Base-by-base conservation (phyloP, 371 early-diverging fungal species). In the Mucor plumbeus region DNA sequence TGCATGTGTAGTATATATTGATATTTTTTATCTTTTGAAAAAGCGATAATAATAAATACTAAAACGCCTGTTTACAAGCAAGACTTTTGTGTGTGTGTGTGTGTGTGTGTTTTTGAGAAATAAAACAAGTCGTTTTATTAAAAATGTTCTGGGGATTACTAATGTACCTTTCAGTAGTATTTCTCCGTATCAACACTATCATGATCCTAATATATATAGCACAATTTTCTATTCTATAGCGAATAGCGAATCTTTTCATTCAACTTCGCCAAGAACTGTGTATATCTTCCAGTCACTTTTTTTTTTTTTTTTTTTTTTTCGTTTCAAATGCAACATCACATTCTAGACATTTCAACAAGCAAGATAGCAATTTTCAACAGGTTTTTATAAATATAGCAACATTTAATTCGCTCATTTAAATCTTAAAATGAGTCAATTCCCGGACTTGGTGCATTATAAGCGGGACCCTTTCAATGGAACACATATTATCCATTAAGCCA, bases 331-430 rank as follows among this genome's bases (percentile, higher is more conserved):
- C 5, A 19, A 13, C 53, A 5, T 31, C 31, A 31, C 21, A 53
- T 21, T 31, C 53, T 53, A 53, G 53, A 53, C 31, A 31, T 31
- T 31, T 50, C 19, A 13, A 31, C 53, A 13, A 14, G 6, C 31
- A 31, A 53, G 38, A 31, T 31, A 6, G 15, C 3, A 26, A 26
- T 26, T 26, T 26, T 26, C 26, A 26, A 41, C 43, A 53, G 0
- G 19, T 19, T n/a, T 19, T 19, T 19, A 53, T 21, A 50, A 21
- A 50, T 4, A 50, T 11, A 26, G 38, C 38, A 50, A 2, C 53
- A 31, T 53, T 53, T 53, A 21, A 53, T 53, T 53, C 53, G 53
- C 53, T 53, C 53, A 21, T 13, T 53, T 13, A 53, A 53, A 53
- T 53, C 53, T 26, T 0, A 14, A 26, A 53, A 53, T 53, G 53